Evolutionary conservation across 495 filamentous ascomycete species (phyloP).

Genomic region (Xeromyces bisporus): DNA sequence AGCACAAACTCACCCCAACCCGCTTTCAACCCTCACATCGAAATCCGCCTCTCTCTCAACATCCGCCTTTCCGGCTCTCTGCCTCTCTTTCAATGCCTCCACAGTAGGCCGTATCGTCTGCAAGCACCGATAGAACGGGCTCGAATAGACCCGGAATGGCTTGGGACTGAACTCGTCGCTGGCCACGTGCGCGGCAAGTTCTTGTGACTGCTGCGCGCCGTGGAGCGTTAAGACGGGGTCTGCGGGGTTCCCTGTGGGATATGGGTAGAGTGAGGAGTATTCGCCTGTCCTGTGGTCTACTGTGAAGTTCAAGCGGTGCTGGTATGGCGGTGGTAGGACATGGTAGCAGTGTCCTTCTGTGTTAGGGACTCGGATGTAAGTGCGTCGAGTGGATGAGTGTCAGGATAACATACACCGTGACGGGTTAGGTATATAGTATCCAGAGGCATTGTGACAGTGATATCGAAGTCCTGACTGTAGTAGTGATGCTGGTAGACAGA

Average conservation of each 20-base stretch:
- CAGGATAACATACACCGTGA: slow-evolving; percentile 83
- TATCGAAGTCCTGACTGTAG: not conserved
- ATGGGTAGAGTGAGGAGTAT: slow-evolving; percentile 48
- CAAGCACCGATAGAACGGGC: slow-evolving; percentile 82
- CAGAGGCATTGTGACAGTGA: slow-evolving; percentile 26
- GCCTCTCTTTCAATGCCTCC: slow-evolving; percentile 27
- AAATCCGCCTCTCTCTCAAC: slow-evolving; percentile 15
- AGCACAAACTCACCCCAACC: slow-evolving; percentile 39
- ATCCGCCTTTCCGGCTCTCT: slow-evolving; percentile 2
- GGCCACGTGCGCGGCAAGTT: slow-evolving; percentile 53
- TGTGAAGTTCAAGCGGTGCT: slow-evolving; percentile 84
- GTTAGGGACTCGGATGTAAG: too few species aligned
- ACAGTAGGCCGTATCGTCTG: slow-evolving; percentile 67
- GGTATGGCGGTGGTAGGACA: slow-evolving; percentile 7
- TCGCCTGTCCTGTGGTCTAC: slow-evolving; percentile 62
- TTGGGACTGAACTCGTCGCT: slow-evolving; percentile 46
- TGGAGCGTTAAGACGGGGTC: slow-evolving; percentile 80
- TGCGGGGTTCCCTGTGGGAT: slow-evolving; percentile 68
- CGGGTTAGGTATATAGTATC: slow-evolving; percentile 74
- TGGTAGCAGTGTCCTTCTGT: too few species aligned
- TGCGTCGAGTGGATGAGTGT: too few species aligned
- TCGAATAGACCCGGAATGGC: slow-evolving; percentile 52
- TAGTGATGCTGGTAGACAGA: not conserved
- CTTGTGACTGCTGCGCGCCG: slow-evolving; percentile 66
- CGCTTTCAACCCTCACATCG: slow-evolving; percentile 52